Evolutionary conservation across 441 rosid species (phyloP), one percentile per base, ranked within the genome.

Genomic region (Brassica balearica): DNA sequence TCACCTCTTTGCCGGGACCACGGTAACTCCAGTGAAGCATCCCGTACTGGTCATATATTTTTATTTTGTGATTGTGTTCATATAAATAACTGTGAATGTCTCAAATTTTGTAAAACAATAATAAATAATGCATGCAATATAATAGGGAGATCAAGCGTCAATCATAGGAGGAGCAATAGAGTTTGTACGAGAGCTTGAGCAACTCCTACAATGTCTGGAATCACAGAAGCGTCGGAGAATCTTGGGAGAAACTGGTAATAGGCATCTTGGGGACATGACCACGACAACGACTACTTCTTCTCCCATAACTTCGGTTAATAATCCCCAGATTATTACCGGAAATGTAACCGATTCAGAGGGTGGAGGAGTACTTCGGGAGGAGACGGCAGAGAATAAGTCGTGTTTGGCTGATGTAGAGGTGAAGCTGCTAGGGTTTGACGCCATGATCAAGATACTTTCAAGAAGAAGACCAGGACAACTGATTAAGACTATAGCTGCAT

Each of bases 351-450:
- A 74, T 0, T 19, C 74, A 27, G 94, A 86, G 27, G 60, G 64
- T 14, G 80, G 67, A 29, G 76, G 72, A 34, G 78, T 75, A 65
- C 73, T 75, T 34, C 66, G 72, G 22, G 84, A 94, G 76, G 98
- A 94, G 79, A 91, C 86, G 0, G 98, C 98, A 0, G 95, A 94
- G 78, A 92, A 86, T 87, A 91, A 93, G 74, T 95, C 97, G 0
- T 88, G 88, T 68, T 77, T 90, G 64, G 98, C 98, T 3, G 99
- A 95, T 55, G 92, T 95, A 51, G 97, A 93, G 73, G 99, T 95
- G 55, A 95, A 93, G 83, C 81, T 95, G 36, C 69, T 95, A 85
- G 98, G 98, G 77, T 91, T 93, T 55, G 99, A 95, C 34, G 99
- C 97, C 23, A 91, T 93, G 86, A 91, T 95, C 77, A 93, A 95